Evolutionary conservation across 2,329 filamentous ascomycete species (phyloP).

Genomic region (Bisporella sp.): DNA sequence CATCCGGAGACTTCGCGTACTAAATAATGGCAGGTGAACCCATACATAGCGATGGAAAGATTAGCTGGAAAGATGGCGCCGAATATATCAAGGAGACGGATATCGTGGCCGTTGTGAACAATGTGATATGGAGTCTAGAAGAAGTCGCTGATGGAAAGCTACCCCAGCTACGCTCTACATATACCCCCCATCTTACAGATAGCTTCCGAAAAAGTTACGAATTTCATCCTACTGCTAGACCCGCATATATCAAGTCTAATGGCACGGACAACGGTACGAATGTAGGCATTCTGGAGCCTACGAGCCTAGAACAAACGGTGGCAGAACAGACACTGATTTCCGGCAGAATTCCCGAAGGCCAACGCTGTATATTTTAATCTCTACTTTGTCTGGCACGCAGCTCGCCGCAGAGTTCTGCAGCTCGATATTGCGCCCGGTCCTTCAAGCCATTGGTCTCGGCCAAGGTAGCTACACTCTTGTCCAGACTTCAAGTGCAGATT

Average conservation of each 20-base stretch:
- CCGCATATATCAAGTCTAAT: neutral
- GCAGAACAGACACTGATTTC: neutral
- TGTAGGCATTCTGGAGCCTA: neutral
- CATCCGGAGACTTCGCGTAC: too few relatives aligned
- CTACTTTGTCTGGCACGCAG: constrained; percentile 57
- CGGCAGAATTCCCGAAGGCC: neutral
- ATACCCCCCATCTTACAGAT: neutral
- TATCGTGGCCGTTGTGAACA: neutral
- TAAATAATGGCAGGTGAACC: too few relatives aligned
- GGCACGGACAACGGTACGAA: neutral
- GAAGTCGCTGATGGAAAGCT: neutral
- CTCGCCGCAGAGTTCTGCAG: constrained; percentile 50
- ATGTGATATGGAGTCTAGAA: neutral
- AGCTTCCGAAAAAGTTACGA: neutral
- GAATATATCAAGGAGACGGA: neutral
- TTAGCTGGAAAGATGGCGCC: neutral
- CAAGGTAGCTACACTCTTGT: constrained; percentile 42
- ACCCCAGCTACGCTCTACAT: neutral
- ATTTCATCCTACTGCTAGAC: neutral
- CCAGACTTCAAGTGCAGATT: constrained; percentile 55
- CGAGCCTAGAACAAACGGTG: neutral
- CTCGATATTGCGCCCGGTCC: constrained; percentile 46
- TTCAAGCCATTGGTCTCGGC: constrained; percentile 38
- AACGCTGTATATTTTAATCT: constrained; percentile 53
- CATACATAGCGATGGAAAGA: too few relatives aligned